A percentile compares a stretch with the other conserved stretches of the same genome.
These are phyloP conservation scores for Clarkia xantiana DNA, from an alignment of 345 rosid genomes.

Conservation along the genomic window DNA sequence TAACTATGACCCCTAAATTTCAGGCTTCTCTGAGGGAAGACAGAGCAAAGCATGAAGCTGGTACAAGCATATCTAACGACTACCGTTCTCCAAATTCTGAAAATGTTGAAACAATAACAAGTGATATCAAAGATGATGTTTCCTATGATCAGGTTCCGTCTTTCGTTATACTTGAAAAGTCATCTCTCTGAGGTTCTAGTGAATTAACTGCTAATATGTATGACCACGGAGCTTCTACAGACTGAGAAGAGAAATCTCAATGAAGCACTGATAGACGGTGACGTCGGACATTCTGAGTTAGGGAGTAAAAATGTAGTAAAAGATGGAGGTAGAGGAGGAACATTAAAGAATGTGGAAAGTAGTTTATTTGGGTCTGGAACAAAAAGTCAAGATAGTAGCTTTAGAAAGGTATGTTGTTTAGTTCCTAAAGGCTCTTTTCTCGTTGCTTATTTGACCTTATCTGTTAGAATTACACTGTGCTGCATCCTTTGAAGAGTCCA, in stretches of 20 bases:
- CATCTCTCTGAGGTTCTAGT: conserved; percentile 28
- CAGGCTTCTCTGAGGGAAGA: conserved; percentile 38
- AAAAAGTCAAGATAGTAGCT: conserved; percentile 34
- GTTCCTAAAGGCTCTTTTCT: too few species aligned
- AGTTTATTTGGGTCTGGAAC: conserved; percentile 40
- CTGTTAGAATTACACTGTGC: neutral
- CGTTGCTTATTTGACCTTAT: too few species aligned
- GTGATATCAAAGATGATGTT: conserved; percentile 42
- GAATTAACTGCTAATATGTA: conserved; percentile 15
- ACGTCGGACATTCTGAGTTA: conserved; percentile 31
- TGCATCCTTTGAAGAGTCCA: conserved; percentile 32
- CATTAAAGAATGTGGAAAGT: conserved; percentile 11
- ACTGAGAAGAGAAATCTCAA: conserved; percentile 18
- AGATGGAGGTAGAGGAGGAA: conserved; percentile 25
- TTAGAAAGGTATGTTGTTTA: conserved; percentile 31
- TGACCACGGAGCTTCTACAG: conserved; percentile 25
- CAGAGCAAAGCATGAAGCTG: conserved; percentile 21
- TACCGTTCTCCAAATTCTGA: conserved; percentile 28
- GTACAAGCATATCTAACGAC: conserved; percentile 27
- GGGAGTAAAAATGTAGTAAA: conserved; percentile 24
- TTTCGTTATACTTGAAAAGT: conserved; percentile 43
- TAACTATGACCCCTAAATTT: conserved; percentile 10
- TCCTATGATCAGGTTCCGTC: conserved; percentile 75
- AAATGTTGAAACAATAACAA: conserved; percentile 30
- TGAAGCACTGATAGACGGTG: conserved; percentile 32